A percentile compares a stretch with the other conserved stretches of the same genome.
Evolutionary conservation across 257 asterid species (phyloP).

Genomic region (Paraleonurus japonicus): DNA sequence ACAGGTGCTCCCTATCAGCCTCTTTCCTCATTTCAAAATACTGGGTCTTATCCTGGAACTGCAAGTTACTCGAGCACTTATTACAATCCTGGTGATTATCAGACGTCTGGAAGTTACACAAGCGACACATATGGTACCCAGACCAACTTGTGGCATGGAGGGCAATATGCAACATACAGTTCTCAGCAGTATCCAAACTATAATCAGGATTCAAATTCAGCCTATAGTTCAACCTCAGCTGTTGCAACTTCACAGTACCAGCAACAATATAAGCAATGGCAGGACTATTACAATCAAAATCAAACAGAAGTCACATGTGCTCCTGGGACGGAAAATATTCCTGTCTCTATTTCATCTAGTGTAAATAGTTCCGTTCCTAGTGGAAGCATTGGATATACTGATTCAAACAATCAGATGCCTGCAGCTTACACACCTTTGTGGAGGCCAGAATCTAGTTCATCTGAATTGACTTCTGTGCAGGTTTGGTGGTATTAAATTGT

Average conservation of each 20-base stretch:
- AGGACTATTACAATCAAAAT: slow-evolving; percentile 82
- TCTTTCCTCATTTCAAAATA: slow-evolving; percentile 99
- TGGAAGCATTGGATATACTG: slow-evolving; percentile 54
- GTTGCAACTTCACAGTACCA: slow-evolving; percentile 64
- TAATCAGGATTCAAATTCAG: slow-evolving; percentile 61
- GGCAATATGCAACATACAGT: slow-evolving; percentile 63
- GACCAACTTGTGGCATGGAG: slow-evolving; percentile 83
- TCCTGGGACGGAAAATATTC: slow-evolving; percentile 93
- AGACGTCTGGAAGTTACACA: slow-evolving; percentile 96
- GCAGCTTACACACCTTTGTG: slow-evolving; percentile 54
- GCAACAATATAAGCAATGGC: slow-evolving; percentile 87
- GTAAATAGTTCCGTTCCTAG: slow-evolving; percentile 55
- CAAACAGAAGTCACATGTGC: slow-evolving; percentile 98
- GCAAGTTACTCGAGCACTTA: slow-evolving; percentile 99
- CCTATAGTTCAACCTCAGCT: slow-evolving; percentile 65
- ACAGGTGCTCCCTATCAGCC: slow-evolving; percentile 99
- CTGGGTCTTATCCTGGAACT: slow-evolving; percentile 98
- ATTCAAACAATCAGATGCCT: slow-evolving; percentile 59
- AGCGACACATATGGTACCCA: slow-evolving; percentile 70
- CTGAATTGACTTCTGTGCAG: slow-evolving; percentile 63
- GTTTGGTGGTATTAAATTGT: slow-evolving; percentile 51
- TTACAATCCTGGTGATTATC: slow-evolving; percentile 99
- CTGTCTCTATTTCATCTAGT: slow-evolving; percentile 57
- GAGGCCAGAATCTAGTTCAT: slow-evolving; percentile 64
- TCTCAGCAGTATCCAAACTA: slow-evolving; percentile 81